Evolutionary conservation across 75 land plant species (phyloP), one percentile per base, ranked within the genome.

Genomic region (Azolla pinnata): DNA sequence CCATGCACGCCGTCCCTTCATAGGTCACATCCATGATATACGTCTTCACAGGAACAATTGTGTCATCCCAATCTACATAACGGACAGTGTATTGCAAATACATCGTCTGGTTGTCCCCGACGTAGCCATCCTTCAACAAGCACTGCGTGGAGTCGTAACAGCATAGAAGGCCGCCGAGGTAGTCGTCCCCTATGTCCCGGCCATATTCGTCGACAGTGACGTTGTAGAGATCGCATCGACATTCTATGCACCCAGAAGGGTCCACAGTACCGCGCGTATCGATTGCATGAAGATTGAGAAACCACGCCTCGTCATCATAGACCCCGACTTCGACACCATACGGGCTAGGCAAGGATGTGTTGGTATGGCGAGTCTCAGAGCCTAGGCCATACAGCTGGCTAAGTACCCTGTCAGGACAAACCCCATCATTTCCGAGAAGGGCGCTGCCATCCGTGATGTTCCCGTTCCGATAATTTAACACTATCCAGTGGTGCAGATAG

Each of bases 231-330:
- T 77, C 71, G 46, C 93, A 87, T 67, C 65, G 67, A 56, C 96
- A 90, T 59, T 90, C 96, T 10, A 82, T 79, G 75, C 96, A 90
- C 4, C 92, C 96, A 66, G 68, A 53, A 1, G 57, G 67, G 57
- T 84, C 76, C 29, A 53, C 67, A 44, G 73, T 89, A 5, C 78
- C 95, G 14, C 95, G 70, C 17, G 95, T 91, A 54, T 91, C 95
- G 57, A 90, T 83, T n/a, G 88, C 95, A 64, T 90, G 95, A 7
- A 90, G 88, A 67, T 88, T 88, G 30, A 90, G 71, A 28, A 84
- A 3, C 97, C 97, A 90, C 57, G 7, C 48, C 54, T 84, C 81
- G 40, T 79, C 77, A 0, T 35, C 55, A 18, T 80, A 86, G 61
- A 82, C 74, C 16, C 97, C 97, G 45, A 76, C 71, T 56, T 76